Percentiles rank a stretch among this genome's conserved stretches.
These are phyloP conservation scores for Farysia itapuensis DNA, from an alignment of 1,284 basidiomycete genomes.

Conservation along the genomic window DNA sequence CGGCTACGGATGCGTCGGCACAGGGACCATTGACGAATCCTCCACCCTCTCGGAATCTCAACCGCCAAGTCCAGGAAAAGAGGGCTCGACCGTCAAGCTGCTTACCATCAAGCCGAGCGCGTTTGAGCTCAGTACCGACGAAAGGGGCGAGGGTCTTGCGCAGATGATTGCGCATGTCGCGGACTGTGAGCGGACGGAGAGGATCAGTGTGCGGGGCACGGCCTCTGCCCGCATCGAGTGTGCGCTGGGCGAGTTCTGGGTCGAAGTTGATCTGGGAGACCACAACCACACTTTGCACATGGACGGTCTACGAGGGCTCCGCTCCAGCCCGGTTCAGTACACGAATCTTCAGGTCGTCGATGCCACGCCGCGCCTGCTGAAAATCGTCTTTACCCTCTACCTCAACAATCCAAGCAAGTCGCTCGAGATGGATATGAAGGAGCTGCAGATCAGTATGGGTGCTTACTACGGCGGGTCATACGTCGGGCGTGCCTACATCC, in stretches of 20 bases:
- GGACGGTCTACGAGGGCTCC: slow-evolving; percentile 22
- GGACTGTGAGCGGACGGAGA: slow-evolving; percentile 33
- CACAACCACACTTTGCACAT: slow-evolving; percentile 15
- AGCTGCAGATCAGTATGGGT: slow-evolving; percentile 39
- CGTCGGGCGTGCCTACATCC: slow-evolving; percentile 36
- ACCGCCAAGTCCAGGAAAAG: background rate
- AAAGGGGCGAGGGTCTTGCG: slow-evolving; percentile 9
- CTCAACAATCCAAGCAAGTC: slow-evolving; percentile 45
- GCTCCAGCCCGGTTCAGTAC: slow-evolving; percentile 42
- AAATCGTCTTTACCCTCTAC: slow-evolving; percentile 37
- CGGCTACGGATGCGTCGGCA: slow-evolving; percentile 34
- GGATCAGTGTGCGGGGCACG: slow-evolving; percentile 36
- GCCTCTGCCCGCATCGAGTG: slow-evolving; percentile 30
- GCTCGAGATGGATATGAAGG: slow-evolving; percentile 24
- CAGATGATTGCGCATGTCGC: slow-evolving; percentile 40
- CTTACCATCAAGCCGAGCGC: slow-evolving; percentile 15
- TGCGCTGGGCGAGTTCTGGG: slow-evolving; percentile 30
- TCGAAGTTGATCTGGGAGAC: slow-evolving; percentile 32
- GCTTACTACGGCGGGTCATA: slow-evolving; percentile 37
- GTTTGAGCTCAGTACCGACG: slow-evolving; percentile 13
- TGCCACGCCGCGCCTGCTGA: slow-evolving; percentile 30
- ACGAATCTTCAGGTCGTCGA: slow-evolving; percentile 39
- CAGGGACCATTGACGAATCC: slow-evolving; percentile 14
- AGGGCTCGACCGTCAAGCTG: background rate
- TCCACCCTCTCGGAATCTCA: background rate